Evolutionary conservation across 352 stramenopile species (phyloP).

Genomic region (Phytophthora foliorum): DNA sequence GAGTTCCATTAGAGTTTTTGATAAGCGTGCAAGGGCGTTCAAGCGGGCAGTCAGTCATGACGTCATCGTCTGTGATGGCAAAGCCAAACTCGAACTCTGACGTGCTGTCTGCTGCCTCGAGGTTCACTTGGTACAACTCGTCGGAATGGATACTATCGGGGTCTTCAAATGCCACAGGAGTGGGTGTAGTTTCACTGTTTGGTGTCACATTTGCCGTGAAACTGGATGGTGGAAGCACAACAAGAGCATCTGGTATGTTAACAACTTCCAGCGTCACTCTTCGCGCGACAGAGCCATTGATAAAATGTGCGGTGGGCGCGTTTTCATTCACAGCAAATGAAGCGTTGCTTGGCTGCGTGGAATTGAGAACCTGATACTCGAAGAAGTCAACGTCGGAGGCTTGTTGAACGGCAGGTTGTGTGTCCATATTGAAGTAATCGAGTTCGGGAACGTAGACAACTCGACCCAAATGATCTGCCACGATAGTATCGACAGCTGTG

Average conservation of each 20-base stretch:
- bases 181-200: slow-evolving; percentile 23
- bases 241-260: slow-evolving; percentile 53
- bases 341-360: slow-evolving; percentile 5
- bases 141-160: slow-evolving; percentile 44
- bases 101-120: slow-evolving; percentile 49
- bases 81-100: slow-evolving; percentile 58
- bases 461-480: slow-evolving; percentile 40
- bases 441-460: slow-evolving; percentile 58
- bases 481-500: slow-evolving; percentile 1
- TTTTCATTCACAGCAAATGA: slow-evolving; percentile 23
- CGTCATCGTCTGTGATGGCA: slow-evolving; percentile 56
- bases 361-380: slow-evolving; percentile 43
- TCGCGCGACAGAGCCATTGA: slow-evolving; percentile 23
- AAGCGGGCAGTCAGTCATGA: slow-evolving; percentile 58
- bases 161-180: slow-evolving; percentile 67
- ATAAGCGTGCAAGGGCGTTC: slow-evolving; percentile 59
- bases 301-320: slow-evolving; percentile 18
- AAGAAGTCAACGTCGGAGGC: slow-evolving; percentile 38
- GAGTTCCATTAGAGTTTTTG: slow-evolving; percentile 42
- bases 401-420: not conserved
- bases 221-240: slow-evolving; percentile 54
- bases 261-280: slow-evolving; percentile 64
- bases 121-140: slow-evolving; percentile 53
- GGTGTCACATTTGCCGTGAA: slow-evolving; percentile 40
- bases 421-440: slow-evolving; percentile 63